Percentiles rank a stretch among this genome's conserved stretches.
phyloP scores from a whole-genome alignment of 352 stramenopile species.

The Pythium pyrilobum region DNA sequence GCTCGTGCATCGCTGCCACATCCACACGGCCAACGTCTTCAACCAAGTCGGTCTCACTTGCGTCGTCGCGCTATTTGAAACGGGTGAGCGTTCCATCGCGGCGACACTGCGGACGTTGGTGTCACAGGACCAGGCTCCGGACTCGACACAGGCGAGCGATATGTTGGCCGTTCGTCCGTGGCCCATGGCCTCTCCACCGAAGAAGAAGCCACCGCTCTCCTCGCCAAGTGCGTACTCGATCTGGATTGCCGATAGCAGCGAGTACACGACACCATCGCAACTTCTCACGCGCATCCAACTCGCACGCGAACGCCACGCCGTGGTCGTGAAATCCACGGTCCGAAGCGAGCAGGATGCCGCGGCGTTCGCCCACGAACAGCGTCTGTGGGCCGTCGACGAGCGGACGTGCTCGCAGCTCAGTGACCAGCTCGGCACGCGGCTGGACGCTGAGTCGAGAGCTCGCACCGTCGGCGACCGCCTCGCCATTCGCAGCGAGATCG shows the following conservation, averaged over 20 bases:
- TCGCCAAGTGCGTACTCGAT: slow-evolving; percentile 1
- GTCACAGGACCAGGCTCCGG: no score
- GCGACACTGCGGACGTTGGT: no score
- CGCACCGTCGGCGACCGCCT: not conserved
- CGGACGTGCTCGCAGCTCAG: slow-evolving; percentile 7
- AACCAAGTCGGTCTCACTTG: slow-evolving; percentile 43
- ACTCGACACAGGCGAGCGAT: no score
- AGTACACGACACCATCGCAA: slow-evolving; percentile 30
- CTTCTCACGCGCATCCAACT: slow-evolving; percentile 30
- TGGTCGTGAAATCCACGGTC: not conserved
- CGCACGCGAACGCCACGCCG: slow-evolving; percentile 9
- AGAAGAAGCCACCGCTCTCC: not conserved
- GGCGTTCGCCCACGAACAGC: not conserved
- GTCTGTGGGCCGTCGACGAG: slow-evolving; percentile 5
- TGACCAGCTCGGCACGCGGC: slow-evolving; percentile 15
- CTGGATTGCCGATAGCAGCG: slow-evolving; percentile 20
- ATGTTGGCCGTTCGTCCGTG: no score
- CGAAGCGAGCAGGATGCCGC: not conserved
- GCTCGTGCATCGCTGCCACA: slow-evolving; percentile 39
- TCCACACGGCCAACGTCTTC: slow-evolving; percentile 39
- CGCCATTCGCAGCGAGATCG: not conserved
- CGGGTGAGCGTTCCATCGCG: no score
- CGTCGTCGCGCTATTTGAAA: slow-evolving; percentile 12
- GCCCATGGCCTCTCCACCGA: no score
- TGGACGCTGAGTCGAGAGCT: not conserved